Conservation (phyloP, 495 filamentous ascomycete species). For the Penicillium atrosanguineum region DNA sequence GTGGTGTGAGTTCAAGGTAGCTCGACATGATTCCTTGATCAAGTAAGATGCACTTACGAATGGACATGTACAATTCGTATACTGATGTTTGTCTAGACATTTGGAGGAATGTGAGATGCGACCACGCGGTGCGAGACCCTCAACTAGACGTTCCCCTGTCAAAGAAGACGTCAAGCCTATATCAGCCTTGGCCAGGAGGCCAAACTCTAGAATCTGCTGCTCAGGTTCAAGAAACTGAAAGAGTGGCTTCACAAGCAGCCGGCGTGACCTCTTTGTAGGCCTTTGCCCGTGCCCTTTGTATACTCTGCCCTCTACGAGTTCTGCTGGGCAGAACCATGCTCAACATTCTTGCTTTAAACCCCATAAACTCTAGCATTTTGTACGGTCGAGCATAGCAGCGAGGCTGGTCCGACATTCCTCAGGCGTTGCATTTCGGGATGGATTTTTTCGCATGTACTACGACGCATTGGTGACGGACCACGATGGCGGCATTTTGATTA, state of each 20-base stretch:
- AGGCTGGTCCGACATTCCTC: conserved; percentile 1
- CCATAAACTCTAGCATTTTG: background rate
- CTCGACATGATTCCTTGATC: conserved; percentile 7
- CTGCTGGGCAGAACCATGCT: conserved; percentile 2
- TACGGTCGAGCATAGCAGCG: conserved; percentile 1
- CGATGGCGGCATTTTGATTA: background rate
- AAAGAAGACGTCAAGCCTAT: background rate
- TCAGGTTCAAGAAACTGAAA: background rate
- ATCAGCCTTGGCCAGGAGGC: background rate
- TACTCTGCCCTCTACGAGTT: background rate
- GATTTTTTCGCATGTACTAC: background rate
- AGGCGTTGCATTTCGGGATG: background rate
- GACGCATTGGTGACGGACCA: background rate
- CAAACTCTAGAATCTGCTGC: too few relatives aligned
- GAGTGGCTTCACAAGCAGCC: background rate
- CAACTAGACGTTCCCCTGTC: background rate
- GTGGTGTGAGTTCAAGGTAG: conserved; percentile 10
- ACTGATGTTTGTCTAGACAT: conserved; percentile 15
- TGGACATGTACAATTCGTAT: background rate
- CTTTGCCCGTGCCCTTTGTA: background rate
- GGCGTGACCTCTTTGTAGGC: background rate
- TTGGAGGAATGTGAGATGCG: background rate
- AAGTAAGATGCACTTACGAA: conserved; percentile 5
- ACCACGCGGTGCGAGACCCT: background rate
- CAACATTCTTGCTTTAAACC: background rate